Percentiles rank a stretch among this genome's conserved stretches.
These are phyloP conservation scores for Auricularia cornea DNA, from an alignment of 768 basidiomycete species.

Conservation along the genomic window DNA sequence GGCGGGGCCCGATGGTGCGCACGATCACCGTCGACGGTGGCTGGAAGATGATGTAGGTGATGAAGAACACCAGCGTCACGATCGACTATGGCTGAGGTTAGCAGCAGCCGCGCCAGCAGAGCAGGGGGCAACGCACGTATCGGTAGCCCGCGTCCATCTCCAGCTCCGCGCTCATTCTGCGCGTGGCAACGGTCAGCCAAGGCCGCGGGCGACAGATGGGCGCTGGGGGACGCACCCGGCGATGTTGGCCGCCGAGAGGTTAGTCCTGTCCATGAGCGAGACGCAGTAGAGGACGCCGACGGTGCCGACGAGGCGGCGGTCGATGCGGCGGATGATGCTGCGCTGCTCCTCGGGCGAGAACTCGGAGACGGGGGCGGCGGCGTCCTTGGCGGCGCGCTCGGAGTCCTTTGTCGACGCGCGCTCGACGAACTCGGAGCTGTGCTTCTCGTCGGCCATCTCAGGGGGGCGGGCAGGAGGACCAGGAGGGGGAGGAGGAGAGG, in stretches of 20 bases:
- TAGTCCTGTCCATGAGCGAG: background rate
- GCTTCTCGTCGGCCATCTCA: too few species aligned
- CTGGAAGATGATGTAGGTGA: constrained; percentile 15
- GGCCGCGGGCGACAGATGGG: background rate
- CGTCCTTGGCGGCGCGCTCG: too few species aligned
- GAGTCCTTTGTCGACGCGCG: too few species aligned
- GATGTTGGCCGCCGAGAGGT: background rate
- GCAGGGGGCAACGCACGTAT: background rate
- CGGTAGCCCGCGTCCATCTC: background rate
- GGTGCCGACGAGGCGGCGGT: background rate
- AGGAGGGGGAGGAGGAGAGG: too few species aligned
- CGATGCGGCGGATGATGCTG: background rate
- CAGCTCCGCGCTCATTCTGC: background rate
- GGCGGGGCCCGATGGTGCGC: background rate
- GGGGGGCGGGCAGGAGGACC: too few species aligned
- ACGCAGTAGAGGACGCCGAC: background rate
- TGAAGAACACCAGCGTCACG: constrained; percentile 21
- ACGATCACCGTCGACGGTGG: background rate
- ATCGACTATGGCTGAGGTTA: constrained; percentile 12
- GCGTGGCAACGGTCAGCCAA: too few species aligned
- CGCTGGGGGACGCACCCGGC: background rate
- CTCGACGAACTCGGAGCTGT: background rate
- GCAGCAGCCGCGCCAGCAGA: too few species aligned
- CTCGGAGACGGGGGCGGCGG: background rate
- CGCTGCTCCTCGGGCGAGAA: background rate